These are phyloP conservation scores for Talaromyces proteolyticus DNA, from an alignment of 495 filamentous ascomycete genomes.

Conservation along the genomic window DNA sequence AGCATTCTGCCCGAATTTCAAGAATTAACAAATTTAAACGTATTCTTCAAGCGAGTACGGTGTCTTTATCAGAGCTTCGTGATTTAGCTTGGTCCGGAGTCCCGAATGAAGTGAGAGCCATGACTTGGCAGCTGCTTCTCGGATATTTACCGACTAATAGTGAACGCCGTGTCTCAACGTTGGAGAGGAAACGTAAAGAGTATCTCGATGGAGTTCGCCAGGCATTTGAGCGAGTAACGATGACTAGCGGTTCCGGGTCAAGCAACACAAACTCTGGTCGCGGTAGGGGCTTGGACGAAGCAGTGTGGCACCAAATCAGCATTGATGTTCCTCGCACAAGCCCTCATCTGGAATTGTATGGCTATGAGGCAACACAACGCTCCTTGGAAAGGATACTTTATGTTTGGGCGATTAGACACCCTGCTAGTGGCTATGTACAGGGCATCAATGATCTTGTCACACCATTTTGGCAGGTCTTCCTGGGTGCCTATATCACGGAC, in stretches of 20 bases:
- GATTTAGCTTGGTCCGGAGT: slow-evolving; percentile 88
- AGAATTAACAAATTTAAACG: slow-evolving; percentile 99
- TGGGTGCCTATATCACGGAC: slow-evolving; percentile 89
- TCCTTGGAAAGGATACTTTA: slow-evolving; percentile 93
- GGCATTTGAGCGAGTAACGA: slow-evolving; percentile 72
- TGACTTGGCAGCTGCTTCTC: slow-evolving; percentile 95
- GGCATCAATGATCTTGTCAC: slow-evolving; percentile 98
- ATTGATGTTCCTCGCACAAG: slow-evolving; percentile 98
- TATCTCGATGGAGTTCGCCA: slow-evolving; percentile 94
- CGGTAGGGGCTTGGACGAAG: slow-evolving; percentile 80
- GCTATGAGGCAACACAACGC: slow-evolving; percentile 92
- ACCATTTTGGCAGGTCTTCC: slow-evolving; percentile 95
- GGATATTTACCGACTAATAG: slow-evolving; percentile 94
- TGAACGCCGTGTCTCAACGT: slow-evolving; percentile 80
- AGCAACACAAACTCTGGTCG: slow-evolving; percentile 38
- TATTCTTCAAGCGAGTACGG: slow-evolving; percentile 84
- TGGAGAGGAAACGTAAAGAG: slow-evolving; percentile 94
- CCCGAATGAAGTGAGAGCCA: slow-evolving; percentile 89
- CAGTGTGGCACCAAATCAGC: slow-evolving; percentile 97
- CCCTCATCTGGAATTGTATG: slow-evolving; percentile 88
- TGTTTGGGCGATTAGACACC: slow-evolving; percentile 95
- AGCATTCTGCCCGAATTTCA: slow-evolving; percentile 79
- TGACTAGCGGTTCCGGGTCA: slow-evolving; percentile 17
- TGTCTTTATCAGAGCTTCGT: slow-evolving; percentile 76
- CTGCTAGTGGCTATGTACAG: slow-evolving; percentile 95